Percentiles rank a stretch among this genome's conserved stretches.
phyloP scores from a whole-genome alignment of 345 rosid genomes.

The Bretschneidera sinensis region DNA sequence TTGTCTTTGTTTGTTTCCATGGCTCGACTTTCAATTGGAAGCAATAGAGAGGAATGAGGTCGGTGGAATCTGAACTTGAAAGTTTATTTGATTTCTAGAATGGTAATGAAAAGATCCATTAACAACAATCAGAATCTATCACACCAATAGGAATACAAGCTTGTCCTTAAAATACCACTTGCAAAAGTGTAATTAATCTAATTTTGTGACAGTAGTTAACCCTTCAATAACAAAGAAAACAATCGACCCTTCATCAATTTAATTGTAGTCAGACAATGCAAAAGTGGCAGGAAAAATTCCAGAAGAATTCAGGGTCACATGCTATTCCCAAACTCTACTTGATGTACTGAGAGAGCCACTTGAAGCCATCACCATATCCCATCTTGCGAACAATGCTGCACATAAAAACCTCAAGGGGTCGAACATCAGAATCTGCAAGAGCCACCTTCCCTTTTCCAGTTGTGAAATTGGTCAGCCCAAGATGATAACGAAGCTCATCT shows the following conservation, averaged over 20 bases:
- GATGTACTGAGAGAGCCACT: slow-evolving; percentile 72
- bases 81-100: neutral
- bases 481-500: slow-evolving; percentile 54
- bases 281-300: neutral
- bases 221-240: neutral
- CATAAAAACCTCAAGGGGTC: slow-evolving; percentile 78
- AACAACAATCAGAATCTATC: neutral
- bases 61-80: neutral
- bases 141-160: neutral
- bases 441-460: slow-evolving; percentile 64
- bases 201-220: neutral
- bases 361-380: slow-evolving; percentile 83
- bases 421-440: slow-evolving; percentile 39
- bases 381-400: slow-evolving; percentile 82
- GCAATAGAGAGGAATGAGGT: neutral
- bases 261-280: slow-evolving; percentile 10
- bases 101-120: neutral
- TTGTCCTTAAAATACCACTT: slow-evolving; percentile 1
- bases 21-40: too few species aligned
- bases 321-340: slow-evolving; percentile 24
- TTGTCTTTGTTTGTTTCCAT: too few species aligned
- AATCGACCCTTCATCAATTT: neutral
- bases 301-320: neutral
- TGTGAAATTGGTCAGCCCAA: slow-evolving; percentile 71
- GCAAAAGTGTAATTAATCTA: neutral